Evolutionary conservation across 176 grass and related monocot species (phyloP), one percentile per base, ranked within the genome.

Genomic region (Raddia distichophylla): DNA sequence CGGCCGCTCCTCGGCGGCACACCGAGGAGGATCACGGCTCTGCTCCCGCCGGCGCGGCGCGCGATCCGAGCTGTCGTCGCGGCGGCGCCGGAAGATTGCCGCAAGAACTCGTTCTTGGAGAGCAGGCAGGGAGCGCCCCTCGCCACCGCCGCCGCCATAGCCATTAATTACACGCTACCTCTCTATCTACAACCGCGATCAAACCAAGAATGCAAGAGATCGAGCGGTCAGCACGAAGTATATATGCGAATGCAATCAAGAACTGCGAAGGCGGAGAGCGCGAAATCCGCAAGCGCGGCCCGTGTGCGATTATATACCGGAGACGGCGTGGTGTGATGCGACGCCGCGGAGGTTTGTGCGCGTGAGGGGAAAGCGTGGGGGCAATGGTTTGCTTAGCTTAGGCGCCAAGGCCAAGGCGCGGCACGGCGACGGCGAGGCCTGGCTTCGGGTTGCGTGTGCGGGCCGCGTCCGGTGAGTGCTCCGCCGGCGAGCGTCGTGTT

Each of bases 311-410:
- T 75, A 60, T 50, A 49, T 76, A 76, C 42, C n/a, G 13, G 40
- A 13, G 56, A 77, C 54, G 17, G 54, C 18, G 51, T 10, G 15
- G 2, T 32, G 19, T 9, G 8, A 27, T 18, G 67, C 47, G 48
- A 40, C 55, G 82, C 70, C 0, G 70, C 27, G 22, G 46, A 47
- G 19, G 16, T 14, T 49, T 6, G 32, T 6, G 62, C 17, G 62
- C 58, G 16, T 75, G 57, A 76, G 55, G 67, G 88, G 67, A 68
- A 90, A 83, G 74, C 88, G 79, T 83, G 83, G 52, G 79, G 72
- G 74, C 5, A 73, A 82, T 5, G 43, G 44, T 40, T 76, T 11
- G 68, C n/a, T 32, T 69, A 46, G 70, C 71, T 79, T 76, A 27
- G 18, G 42, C 19, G 80, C 17, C 48, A 18, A 75, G 10, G 58